phyloP scores from a whole-genome alignment of 148 eudicot genomes.

The Spergularia bocconei region DNA sequence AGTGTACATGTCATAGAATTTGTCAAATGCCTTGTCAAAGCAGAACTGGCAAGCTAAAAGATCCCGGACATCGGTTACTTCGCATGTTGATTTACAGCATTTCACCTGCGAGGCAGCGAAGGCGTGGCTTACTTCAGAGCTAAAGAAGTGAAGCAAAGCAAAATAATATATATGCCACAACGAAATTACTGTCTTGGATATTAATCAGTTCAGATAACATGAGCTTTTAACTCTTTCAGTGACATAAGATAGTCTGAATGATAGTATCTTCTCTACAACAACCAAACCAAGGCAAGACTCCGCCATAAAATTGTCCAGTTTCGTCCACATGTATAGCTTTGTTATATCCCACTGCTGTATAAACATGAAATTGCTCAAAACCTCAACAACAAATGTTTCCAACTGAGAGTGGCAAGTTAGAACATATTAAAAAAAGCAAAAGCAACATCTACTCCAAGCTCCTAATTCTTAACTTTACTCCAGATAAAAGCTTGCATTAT shows the following conservation, averaged over 20 bases:
- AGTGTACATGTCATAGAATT: constrained; percentile 80
- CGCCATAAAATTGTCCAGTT: neutral
- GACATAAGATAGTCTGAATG: neutral
- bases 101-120: constrained; percentile 51
- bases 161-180: neutral
- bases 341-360: too few species aligned
- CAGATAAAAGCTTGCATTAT: too few species aligned
- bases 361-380: neutral
- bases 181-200: neutral
- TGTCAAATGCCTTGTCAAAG: constrained; percentile 80
- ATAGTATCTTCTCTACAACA: neutral
- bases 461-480: neutral
- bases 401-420: neutral
- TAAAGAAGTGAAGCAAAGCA: constrained; percentile 2
- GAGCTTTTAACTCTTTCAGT: neutral
- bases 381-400: neutral
- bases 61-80: constrained; percentile 67
- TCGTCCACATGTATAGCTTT: neutral
- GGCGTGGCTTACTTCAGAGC: neutral
- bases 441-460: neutral
- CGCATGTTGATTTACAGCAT: constrained; percentile 81
- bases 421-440: neutral
- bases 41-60: constrained; percentile 84
- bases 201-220: neutral
- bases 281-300: neutral